These are phyloP conservation scores for Firmiana major DNA, from an alignment of 345 rosid genomes.

Conservation along the genomic window DNA sequence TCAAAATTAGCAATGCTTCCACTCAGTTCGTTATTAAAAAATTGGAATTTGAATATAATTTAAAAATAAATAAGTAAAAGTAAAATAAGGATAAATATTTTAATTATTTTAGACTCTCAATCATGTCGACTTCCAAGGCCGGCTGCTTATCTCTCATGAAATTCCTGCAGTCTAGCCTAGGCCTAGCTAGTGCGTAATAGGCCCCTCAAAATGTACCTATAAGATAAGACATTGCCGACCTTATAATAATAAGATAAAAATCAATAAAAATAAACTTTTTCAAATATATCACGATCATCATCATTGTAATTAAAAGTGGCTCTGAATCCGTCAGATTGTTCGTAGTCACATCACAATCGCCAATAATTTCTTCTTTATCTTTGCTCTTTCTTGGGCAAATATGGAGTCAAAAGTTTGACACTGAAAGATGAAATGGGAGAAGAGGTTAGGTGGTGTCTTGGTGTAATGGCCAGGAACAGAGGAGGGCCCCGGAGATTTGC, in stretches of 20 bases:
- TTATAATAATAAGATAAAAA: neutral
- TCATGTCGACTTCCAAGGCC: too few species aligned
- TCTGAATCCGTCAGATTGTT: neutral
- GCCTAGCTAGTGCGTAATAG: neutral
- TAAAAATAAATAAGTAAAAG: too few species aligned
- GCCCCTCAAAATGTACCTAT: neutral
- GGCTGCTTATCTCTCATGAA: too few species aligned
- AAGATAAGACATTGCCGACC: neutral
- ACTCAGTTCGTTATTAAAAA: too few species aligned
- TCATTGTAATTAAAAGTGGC: neutral
- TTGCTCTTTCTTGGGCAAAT: neutral
- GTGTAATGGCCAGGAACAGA: constrained; percentile 4
- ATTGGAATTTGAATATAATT: too few species aligned
- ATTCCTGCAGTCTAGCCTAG: too few species aligned
- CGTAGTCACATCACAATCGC: neutral
- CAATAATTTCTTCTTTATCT: too few species aligned
- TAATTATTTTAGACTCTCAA: too few species aligned
- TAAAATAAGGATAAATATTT: too few species aligned
- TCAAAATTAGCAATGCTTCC: too few species aligned
- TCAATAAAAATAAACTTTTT: neutral
- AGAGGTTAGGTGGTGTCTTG: neutral
- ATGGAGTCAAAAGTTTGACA: neutral
- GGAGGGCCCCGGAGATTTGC: constrained; percentile 17
- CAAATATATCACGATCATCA: neutral
- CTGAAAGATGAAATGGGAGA: neutral